A percentile compares a stretch with the other conserved stretches of the same genome.
phyloP scores from a whole-genome alignment of 163 green algal species.

The Prototheca wickerhamii region DNA sequence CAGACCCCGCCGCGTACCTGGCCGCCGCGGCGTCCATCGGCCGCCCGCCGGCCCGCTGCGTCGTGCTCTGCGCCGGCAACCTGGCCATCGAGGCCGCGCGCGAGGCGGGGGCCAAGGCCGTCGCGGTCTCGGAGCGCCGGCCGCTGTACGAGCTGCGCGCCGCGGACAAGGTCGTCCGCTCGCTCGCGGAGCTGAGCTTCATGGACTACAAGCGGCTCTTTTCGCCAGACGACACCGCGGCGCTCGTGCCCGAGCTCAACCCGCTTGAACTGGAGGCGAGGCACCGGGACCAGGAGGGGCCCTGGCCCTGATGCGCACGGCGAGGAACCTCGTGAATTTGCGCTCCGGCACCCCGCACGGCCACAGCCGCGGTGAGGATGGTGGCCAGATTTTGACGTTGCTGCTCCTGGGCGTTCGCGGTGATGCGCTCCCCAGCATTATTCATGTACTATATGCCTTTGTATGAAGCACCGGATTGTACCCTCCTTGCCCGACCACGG shows the following conservation, averaged over 20 bases:
- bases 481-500: too few species aligned
- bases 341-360: too few species aligned
- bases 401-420: too few species aligned
- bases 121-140: slow-evolving; percentile 55
- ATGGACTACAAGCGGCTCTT: slow-evolving; percentile 93
- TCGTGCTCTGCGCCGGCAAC: slow-evolving; percentile 76
- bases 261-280: not conserved
- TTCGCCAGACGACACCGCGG: slow-evolving; percentile 47
- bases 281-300: not conserved
- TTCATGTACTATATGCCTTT: too few species aligned
- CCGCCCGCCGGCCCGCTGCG: slow-evolving; percentile 74
- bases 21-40: slow-evolving; percentile 39
- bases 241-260: not conserved
- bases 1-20: slow-evolving; percentile 66
- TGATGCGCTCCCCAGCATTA: too few species aligned
- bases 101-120: slow-evolving; percentile 49
- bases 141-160: slow-evolving; percentile 78
- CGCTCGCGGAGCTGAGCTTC: slow-evolving; percentile 68
- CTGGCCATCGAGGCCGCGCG: slow-evolving; percentile 43
- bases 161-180: slow-evolving; percentile 80
- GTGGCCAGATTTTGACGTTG: too few species aligned
- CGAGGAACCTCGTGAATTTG: not conserved
- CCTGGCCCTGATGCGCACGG: not conserved
- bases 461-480: too few species aligned
- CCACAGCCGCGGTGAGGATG: too few species aligned